Evolutionary conservation across 805 yeast genomes (phyloP), one percentile per base, ranked within the genome.

Genomic region (Pichia paraexigua): DNA sequence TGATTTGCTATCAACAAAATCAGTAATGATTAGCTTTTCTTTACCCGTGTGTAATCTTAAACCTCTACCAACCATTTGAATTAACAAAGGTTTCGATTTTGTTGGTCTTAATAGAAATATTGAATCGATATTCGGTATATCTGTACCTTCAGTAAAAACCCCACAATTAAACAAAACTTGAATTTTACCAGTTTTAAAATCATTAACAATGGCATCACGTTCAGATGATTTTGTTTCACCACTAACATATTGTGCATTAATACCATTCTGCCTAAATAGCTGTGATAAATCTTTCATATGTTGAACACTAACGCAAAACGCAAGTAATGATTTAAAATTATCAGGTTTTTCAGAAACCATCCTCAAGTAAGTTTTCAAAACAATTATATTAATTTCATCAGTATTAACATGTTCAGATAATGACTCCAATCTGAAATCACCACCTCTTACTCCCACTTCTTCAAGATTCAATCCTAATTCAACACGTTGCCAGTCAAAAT

Each of bases 11-110:
- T 82, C 86, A n/a, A 82, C 87, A 65, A 89, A 79, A 63, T 90
- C 96, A 1, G 88, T 74, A 7, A 91, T 74, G 59, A 83, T 85
- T 60, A 97, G 89, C 53, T 72, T 70, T 2, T 72, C 65, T 61
- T 91, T 91, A 0, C 75, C 78, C 2, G 74, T 69, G 59, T 80
- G 81, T 15, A 79, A 57, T 39, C 98, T 69, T 41, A 91, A 68
- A 0, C 97, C 98, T 51, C 98, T 73, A 0, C 98, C 98, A 20
- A 91, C 76, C 96, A 91, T 91, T 63, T 91, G 98, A 18, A 82
- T 74, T 39, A 88, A 67, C 43, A 91, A 67, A 0, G 85, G 79
- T 32, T 80, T 69, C 0, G 97, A 90, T 52, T 75, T 75, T 0
- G 97, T 87, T 1, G 97, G 96, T 35, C 97, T 70, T 4, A 87